These are phyloP conservation scores for Yamadazyma takamatsuzukensis DNA, from an alignment of 805 yeast species.

Conservation along the genomic window DNA sequence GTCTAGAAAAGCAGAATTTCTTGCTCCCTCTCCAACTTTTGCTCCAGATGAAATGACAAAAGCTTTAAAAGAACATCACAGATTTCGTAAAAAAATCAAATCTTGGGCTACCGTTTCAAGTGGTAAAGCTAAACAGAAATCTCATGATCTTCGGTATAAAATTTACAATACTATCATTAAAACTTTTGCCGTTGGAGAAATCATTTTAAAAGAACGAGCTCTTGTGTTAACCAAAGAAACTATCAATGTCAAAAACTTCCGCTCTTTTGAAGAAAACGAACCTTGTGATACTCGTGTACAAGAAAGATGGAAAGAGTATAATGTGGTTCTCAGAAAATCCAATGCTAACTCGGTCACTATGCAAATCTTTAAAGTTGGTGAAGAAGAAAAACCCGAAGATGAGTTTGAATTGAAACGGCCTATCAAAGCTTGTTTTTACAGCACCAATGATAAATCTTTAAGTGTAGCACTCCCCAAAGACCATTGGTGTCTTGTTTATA, in stretches of 20 bases:
- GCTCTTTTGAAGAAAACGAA: slow-evolving; percentile 46
- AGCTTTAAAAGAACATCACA: slow-evolving; percentile 9
- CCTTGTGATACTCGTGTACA: slow-evolving; percentile 50
- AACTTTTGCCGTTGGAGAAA: slow-evolving; percentile 50
- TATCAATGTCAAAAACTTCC: slow-evolving; percentile 3
- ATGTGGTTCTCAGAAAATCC: slow-evolving; percentile 67
- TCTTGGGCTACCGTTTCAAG: slow-evolving; percentile 22
- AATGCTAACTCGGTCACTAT: slow-evolving; percentile 45
- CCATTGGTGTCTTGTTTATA: slow-evolving; percentile 32
- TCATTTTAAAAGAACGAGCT: slow-evolving; percentile 64
- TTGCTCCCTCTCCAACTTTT: no score
- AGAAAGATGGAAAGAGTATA: slow-evolving; percentile 79
- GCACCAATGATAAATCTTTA: slow-evolving; percentile 67
- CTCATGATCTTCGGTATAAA: slow-evolving; percentile 16
- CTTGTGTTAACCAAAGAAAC: slow-evolving; percentile 56
- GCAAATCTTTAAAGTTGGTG: slow-evolving; percentile 56
- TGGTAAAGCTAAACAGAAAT: slow-evolving; percentile 16
- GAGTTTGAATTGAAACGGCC: slow-evolving; percentile 16
- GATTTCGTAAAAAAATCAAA: slow-evolving; percentile 17
- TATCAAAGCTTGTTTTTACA: slow-evolving; percentile 50
- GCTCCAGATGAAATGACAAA: slow-evolving; percentile 7
- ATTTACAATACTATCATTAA: slow-evolving; percentile 22
- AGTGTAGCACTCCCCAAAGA: slow-evolving; percentile 34
- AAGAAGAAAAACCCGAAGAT: slow-evolving; percentile 19
- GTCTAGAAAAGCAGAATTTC: no score